Conservation (phyloP, 1,284 basidiomycete genomes). For the Xerocomus nothofagi region DNA sequence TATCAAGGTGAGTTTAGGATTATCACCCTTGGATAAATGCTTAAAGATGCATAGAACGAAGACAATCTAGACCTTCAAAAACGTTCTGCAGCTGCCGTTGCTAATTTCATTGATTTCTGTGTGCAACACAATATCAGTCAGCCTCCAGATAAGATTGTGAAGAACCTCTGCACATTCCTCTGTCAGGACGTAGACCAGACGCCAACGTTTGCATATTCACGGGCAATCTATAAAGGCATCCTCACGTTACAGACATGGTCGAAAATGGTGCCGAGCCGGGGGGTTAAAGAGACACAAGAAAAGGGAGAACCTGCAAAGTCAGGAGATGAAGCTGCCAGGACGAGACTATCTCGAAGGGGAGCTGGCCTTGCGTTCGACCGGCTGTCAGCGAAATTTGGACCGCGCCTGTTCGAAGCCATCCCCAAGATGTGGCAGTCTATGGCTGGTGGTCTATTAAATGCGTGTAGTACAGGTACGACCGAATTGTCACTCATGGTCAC, state of each 20-base stretch:
- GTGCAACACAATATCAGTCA: constrained; percentile 61
- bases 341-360: constrained; percentile 73
- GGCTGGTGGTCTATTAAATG: constrained; percentile 72
- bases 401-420: constrained; percentile 70
- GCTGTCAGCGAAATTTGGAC: constrained; percentile 79
- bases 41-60: constrained; percentile 63
- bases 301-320: constrained; percentile 41
- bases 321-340: constrained; percentile 54
- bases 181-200: constrained; percentile 91
- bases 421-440: constrained; percentile 96
- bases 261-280: constrained; percentile 33
- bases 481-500: not conserved
- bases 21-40: not conserved
- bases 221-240: constrained; percentile 69
- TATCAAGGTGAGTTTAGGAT: constrained; percentile 70
- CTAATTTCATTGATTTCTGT: constrained; percentile 88
- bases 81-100: constrained; percentile 87
- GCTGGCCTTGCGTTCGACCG: constrained; percentile 83
- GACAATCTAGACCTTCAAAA: constrained; percentile 87
- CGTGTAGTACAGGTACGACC: constrained; percentile 63
- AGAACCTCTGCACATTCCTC: constrained; percentile 96
- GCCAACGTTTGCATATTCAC: constrained; percentile 79
- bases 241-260: constrained; percentile 63
- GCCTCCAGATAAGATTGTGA: constrained; percentile 90
- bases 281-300: constrained; percentile 51